phyloP scores from a whole-genome alignment of 1,284 basidiomycete species.

The Schizopora paradoxa region DNA sequence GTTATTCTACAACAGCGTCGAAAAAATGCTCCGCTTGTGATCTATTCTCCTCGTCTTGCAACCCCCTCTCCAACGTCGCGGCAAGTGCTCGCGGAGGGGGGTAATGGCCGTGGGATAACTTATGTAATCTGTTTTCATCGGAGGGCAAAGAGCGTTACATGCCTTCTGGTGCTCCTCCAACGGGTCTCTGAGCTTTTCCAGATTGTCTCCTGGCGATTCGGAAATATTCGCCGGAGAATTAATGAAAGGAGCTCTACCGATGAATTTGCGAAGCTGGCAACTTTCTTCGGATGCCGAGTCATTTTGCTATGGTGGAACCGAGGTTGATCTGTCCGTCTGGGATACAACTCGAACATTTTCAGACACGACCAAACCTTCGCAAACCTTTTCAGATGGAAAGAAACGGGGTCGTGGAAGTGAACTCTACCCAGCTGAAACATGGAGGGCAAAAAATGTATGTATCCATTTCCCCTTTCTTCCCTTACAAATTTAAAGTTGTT shows the following conservation, averaged over 20 bases:
- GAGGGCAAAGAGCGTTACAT: not conserved
- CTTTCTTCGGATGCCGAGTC: conserved; percentile 45
- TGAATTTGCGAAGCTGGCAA: conserved; percentile 61
- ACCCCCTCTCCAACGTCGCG: no score
- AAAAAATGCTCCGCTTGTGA: no score
- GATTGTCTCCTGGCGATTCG: conserved; percentile 20
- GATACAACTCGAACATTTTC: conserved; percentile 66
- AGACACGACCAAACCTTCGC: no score
- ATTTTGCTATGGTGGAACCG: conserved; percentile 83
- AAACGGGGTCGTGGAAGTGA: conserved; percentile 68
- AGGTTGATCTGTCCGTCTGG: conserved; percentile 85
- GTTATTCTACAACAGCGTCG: no score
- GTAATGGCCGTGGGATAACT: no score
- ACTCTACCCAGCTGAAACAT: conserved; percentile 66
- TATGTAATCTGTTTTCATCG: no score
- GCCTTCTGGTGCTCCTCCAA: conserved; percentile 17
- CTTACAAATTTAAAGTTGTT: not conserved
- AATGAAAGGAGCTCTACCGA: conserved; percentile 45
- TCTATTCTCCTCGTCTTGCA: no score
- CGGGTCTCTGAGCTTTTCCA: conserved; percentile 17
- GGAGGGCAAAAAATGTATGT: conserved; percentile 74
- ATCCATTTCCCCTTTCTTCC: not conserved
- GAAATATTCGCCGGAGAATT: conserved; percentile 26
- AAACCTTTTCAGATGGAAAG: conserved; percentile 22
- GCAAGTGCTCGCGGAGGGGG: no score